Conservation (phyloP, 371 early-diverging fungal genomes). For the Cokeromyces recurvatus region DNA sequence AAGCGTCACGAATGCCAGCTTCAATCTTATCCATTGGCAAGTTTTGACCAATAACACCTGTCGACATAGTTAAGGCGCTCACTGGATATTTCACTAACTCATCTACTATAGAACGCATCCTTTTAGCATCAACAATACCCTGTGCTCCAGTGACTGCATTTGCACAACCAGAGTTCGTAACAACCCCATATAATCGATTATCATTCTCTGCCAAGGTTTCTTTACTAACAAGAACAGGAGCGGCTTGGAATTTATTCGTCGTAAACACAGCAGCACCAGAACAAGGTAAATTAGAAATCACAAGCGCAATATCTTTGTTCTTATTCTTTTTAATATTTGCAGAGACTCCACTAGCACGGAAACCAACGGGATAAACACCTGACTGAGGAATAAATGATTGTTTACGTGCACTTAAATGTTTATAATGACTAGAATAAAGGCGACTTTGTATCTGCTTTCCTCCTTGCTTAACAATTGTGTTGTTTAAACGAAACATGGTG, state of each 20-base stretch:
- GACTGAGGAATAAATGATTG: conserved; percentile 43
- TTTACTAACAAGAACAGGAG: conserved; percentile 80
- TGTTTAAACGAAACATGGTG: background rate
- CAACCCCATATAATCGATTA: conserved; percentile 58
- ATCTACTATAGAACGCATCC: conserved; percentile 63
- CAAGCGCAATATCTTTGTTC: conserved; percentile 75
- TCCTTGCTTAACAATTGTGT: background rate
- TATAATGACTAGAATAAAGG: conserved; percentile 17
- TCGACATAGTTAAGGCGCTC: conserved; percentile 85
- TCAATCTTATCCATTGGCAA: conserved; percentile 82
- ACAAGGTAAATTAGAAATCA: conserved; percentile 71
- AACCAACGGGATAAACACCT: conserved; percentile 77
- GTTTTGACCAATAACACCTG: conserved; percentile 95
- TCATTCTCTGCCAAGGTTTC: conserved; percentile 52
- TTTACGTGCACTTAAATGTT: conserved; percentile 31
- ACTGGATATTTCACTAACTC: conserved; percentile 31
- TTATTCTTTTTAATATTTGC: conserved; percentile 82
- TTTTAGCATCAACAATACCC: conserved; percentile 77
- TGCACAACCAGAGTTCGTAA: conserved; percentile 92
- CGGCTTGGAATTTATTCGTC: conserved; percentile 87
- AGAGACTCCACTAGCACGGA: conserved; percentile 71
- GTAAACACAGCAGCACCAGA: conserved; percentile 91
- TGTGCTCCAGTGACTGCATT: conserved; percentile 92
- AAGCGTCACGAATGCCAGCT: conserved; percentile 59
- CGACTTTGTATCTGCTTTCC: conserved; percentile 5